phyloP scores from a whole-genome alignment of 768 basidiomycete species.

The Clathrus columnatus region DNA sequence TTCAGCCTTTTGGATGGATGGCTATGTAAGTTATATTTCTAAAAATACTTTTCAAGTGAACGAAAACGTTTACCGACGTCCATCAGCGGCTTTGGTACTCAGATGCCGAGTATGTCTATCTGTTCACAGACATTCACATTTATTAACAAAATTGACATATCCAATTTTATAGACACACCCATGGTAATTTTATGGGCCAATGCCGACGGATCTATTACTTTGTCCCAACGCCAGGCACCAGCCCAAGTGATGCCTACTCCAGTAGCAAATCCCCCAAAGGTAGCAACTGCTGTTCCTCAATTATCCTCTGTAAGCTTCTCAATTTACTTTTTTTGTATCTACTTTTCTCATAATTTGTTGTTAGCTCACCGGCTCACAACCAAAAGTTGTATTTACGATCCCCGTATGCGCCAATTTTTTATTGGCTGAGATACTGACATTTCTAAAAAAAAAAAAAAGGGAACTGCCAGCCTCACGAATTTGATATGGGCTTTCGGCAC shows the following conservation, averaged over 20 bases:
- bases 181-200: constrained; percentile 76
- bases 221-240: constrained; percentile 54
- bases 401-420: too few relatives aligned
- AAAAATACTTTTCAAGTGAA: background rate
- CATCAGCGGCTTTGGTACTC: constrained; percentile 47
- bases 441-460: background rate
- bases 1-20: constrained; percentile 45
- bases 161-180: constrained; percentile 26
- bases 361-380: constrained; percentile 26
- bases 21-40: constrained; percentile 35
- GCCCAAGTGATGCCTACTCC: constrained; percentile 49
- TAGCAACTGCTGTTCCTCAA: constrained; percentile 33
- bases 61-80: background rate
- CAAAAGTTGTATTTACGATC: constrained; percentile 43
- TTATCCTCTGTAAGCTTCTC: constrained; percentile 30
- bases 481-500: constrained; percentile 56
- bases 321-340: constrained; percentile 5
- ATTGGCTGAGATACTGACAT: constrained; percentile 3
- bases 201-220: constrained; percentile 47
- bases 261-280: constrained; percentile 41
- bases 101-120: constrained; percentile 32
- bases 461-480: constrained; percentile 27
- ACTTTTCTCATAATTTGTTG: constrained; percentile 23
- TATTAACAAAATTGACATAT: background rate
- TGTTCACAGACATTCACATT: background rate